Evolutionary conservation across 2,329 filamentous ascomycete genomes (phyloP).

Genomic region (Passalora sequoiae): DNA sequence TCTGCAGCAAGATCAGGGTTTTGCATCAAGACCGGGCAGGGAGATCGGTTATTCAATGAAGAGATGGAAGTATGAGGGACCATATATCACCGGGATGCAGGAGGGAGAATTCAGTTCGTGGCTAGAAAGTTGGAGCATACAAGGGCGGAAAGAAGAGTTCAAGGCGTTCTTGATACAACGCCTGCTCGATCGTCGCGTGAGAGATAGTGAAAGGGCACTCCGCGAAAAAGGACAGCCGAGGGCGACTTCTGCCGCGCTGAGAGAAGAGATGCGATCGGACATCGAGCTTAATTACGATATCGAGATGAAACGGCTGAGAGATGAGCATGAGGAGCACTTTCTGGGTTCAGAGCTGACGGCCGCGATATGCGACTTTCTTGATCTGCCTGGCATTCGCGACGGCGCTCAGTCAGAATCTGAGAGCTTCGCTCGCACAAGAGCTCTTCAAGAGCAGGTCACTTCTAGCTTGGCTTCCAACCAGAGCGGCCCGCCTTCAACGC

Average conservation of each 20-base stretch:
- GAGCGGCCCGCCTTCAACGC: slow-evolving; percentile 54
- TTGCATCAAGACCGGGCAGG: neutral
- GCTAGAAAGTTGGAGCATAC: slow-evolving; percentile 36
- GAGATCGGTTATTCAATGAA: slow-evolving; percentile 20
- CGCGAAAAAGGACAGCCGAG: slow-evolving; percentile 16
- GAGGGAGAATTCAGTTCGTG: slow-evolving; percentile 52
- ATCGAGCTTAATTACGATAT: slow-evolving; percentile 28
- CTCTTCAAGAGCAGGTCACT: slow-evolving; percentile 21
- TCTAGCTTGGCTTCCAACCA: slow-evolving; percentile 8
- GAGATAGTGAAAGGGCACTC: slow-evolving; percentile 15
- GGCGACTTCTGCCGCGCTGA: slow-evolving; percentile 11
- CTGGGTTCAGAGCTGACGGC: slow-evolving; percentile 49
- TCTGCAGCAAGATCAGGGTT: neutral
- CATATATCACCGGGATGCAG: slow-evolving; percentile 54
- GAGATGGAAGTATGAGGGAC: slow-evolving; percentile 55
- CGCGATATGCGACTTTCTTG: slow-evolving; percentile 52
- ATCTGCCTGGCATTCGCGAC: slow-evolving; percentile 36
- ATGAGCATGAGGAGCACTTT: slow-evolving; percentile 44
- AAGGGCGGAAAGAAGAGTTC: slow-evolving; percentile 32
- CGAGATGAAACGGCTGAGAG: slow-evolving; percentile 37
- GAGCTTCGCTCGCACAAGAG: slow-evolving; percentile 5
- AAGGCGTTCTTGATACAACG: slow-evolving; percentile 26
- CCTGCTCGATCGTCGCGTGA: slow-evolving; percentile 21
- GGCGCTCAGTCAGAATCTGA: neutral
- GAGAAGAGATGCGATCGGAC: slow-evolving; percentile 13